Evolutionary conservation across 1,139 yeast genomes (phyloP).

Genomic region (Geotrichum klebahnii): DNA sequence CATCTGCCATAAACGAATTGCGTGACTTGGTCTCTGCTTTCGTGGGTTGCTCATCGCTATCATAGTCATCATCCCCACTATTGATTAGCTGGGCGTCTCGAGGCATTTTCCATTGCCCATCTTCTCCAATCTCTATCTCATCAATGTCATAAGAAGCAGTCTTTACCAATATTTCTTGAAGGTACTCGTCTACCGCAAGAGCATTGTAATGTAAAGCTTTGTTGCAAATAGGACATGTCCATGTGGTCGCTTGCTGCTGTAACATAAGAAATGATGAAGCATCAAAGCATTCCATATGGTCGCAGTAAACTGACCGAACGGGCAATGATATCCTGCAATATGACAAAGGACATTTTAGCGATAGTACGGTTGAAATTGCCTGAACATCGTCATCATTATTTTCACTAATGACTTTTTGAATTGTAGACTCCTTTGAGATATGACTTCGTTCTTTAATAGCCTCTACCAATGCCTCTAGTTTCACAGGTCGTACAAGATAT

Average conservation of each 20-base stretch:
- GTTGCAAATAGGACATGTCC: slow-evolving; percentile 45
- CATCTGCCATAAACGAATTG: slow-evolving; percentile 7
- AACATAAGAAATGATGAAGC: slow-evolving; percentile 40
- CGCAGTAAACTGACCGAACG: slow-evolving; percentile 39
- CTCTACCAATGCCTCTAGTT: slow-evolving; percentile 31
- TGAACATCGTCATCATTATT: slow-evolving; percentile 42
- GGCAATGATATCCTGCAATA: slow-evolving; percentile 40
- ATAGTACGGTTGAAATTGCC: slow-evolving; percentile 37
- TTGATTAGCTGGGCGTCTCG: slow-evolving; percentile 18
- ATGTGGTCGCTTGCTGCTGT: slow-evolving; percentile 44
- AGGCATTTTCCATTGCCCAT: slow-evolving; percentile 40
- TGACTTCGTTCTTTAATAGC: slow-evolving; percentile 31
- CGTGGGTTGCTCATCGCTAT: slow-evolving; percentile 53
- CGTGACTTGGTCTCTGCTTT: slow-evolving; percentile 39
- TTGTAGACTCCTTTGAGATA: slow-evolving; percentile 33
- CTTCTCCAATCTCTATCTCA: slow-evolving; percentile 38
- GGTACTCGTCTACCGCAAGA: slow-evolving; percentile 41
- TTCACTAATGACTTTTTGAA: slow-evolving; percentile 28
- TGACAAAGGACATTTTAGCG: slow-evolving; percentile 42
- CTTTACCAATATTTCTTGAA: slow-evolving; percentile 18
- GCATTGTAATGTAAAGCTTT: slow-evolving; percentile 34
- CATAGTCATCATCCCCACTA: slow-evolving; percentile 24
- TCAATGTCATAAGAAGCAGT: slow-evolving; percentile 28
- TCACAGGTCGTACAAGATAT: slow-evolving; percentile 30
- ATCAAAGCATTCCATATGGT: slow-evolving; percentile 45